Conservation (phyloP, 345 rosid genomes). For the Aethionema arabicum region DNA sequence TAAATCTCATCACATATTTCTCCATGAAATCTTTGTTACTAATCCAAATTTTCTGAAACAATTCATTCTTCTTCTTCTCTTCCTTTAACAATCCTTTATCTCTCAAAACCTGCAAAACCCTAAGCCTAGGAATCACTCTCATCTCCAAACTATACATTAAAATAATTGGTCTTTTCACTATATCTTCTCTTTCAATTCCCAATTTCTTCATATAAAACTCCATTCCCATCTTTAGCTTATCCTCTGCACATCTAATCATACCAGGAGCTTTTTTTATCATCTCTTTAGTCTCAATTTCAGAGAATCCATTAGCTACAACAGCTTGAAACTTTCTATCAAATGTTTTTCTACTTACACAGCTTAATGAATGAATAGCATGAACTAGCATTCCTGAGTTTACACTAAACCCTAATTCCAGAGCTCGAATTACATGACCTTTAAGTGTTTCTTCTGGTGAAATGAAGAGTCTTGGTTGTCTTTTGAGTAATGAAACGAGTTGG, state of each 20-base stretch:
- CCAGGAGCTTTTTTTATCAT: slow-evolving; percentile 40
- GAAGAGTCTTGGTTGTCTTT: slow-evolving; percentile 41
- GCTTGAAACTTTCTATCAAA: slow-evolving; percentile 35
- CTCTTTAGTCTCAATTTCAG: slow-evolving; percentile 25
- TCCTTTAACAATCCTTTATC: slow-evolving; percentile 35
- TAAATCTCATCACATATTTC: slow-evolving; percentile 29
- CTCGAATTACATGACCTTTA: slow-evolving; percentile 24
- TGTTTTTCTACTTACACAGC: slow-evolving; percentile 35
- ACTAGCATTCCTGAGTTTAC: slow-evolving; percentile 46
- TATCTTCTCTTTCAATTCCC: slow-evolving; percentile 27
- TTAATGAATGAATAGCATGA: slow-evolving; percentile 35
- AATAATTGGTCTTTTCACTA: slow-evolving; percentile 24
- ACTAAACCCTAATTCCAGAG: slow-evolving; percentile 39
- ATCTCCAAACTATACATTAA: slow-evolving; percentile 40
- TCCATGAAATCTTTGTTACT: slow-evolving; percentile 32
- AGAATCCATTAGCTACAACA: slow-evolving; percentile 37
- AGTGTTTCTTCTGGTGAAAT: slow-evolving; percentile 20
- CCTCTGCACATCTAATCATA: slow-evolving; percentile 32
- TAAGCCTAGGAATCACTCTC: slow-evolving; percentile 41
- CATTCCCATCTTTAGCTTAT: slow-evolving; percentile 38
- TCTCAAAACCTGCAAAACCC: slow-evolving; percentile 37
- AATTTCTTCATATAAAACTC: slow-evolving; percentile 34
- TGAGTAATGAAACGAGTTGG: slow-evolving; percentile 35
- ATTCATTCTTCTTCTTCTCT: slow-evolving; percentile 29
- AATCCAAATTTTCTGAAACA: not conserved